These are phyloP conservation scores for Triangularia setosa DNA, from an alignment of 2,329 filamentous ascomycete species.

Conservation along the genomic window DNA sequence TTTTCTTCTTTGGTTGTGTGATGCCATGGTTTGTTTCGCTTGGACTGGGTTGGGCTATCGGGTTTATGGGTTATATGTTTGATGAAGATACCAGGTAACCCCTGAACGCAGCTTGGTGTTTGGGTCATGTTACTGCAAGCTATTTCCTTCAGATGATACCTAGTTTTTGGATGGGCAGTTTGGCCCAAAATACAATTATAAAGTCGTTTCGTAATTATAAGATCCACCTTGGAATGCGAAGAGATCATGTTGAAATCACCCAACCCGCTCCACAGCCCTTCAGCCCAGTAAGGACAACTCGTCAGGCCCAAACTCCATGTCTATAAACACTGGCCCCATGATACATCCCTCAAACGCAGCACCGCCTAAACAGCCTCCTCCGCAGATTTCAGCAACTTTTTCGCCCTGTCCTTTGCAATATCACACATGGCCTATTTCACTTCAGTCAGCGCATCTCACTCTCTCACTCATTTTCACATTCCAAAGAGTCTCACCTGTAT, in stretches of 20 bases:
- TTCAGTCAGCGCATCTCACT: constrained; percentile 18
- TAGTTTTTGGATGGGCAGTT: not conserved
- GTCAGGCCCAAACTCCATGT: too few species aligned
- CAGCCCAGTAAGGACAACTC: not conserved
- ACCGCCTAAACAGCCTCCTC: constrained; percentile 4
- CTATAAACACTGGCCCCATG: too few species aligned
- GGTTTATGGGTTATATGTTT: not conserved
- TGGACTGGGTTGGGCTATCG: not conserved
- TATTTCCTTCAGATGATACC: not conserved
- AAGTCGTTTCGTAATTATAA: not conserved
- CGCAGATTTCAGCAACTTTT: constrained; percentile 48
- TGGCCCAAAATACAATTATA: not conserved
- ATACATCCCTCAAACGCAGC: too few species aligned
- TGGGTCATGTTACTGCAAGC: not conserved
- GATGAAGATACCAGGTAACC: not conserved
- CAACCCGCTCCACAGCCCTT: not conserved
- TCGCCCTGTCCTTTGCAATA: constrained; percentile 76
- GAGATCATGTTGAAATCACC: not conserved
- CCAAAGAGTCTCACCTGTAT: constrained; percentile 57
- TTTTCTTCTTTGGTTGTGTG: not conserved
- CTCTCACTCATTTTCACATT: not conserved
- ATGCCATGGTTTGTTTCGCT: not conserved
- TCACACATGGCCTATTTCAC: constrained; percentile 77
- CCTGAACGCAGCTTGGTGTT: not conserved
- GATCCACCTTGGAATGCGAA: too few species aligned